These are phyloP conservation scores for Rhododendron kiyosumense DNA, from an alignment of 148 eudicot genomes.

Conservation along the genomic window DNA sequence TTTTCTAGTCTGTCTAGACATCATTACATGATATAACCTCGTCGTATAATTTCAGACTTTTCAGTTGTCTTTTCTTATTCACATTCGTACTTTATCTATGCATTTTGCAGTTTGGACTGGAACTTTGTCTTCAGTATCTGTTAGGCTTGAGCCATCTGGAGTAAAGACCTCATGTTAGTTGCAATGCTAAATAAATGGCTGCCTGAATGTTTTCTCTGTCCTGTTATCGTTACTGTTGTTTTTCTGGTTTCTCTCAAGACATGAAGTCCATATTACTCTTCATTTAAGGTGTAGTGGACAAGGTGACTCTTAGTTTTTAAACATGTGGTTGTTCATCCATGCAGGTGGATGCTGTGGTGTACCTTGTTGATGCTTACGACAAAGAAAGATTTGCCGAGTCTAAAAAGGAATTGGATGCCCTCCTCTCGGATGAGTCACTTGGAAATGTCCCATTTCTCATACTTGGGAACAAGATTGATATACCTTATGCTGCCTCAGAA, in stretches of 20 bases:
- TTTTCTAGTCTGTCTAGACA: not conserved
- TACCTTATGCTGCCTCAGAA: slow-evolving; percentile 47
- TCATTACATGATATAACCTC: not conserved
- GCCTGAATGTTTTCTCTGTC: not conserved
- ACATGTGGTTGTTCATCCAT: not conserved
- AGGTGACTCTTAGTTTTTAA: not conserved
- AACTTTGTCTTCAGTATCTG: not conserved
- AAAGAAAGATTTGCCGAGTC: slow-evolving; percentile 69
- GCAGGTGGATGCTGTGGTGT: slow-evolving; percentile 73
- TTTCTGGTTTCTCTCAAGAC: not conserved
- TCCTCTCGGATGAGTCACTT: slow-evolving; percentile 54
- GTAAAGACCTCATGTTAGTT: not conserved
- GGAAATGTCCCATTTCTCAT: slow-evolving; percentile 63
- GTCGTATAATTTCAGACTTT: not conserved
- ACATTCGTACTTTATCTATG: not conserved
- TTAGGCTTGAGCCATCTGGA: not conserved
- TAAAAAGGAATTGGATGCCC: slow-evolving; percentile 60
- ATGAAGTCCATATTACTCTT: not conserved
- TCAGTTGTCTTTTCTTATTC: not conserved
- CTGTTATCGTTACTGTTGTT: not conserved
- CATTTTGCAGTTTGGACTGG: not conserved
- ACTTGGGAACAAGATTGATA: slow-evolving; percentile 50
- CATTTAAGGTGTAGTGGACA: not conserved
- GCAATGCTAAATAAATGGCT: not conserved
- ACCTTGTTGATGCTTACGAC: slow-evolving; percentile 67